Percentiles rank a stretch among this genome's conserved stretches.
phyloP scores from a whole-genome alignment of 495 filamentous ascomycete species.

The Parmelia sp. region DNA sequence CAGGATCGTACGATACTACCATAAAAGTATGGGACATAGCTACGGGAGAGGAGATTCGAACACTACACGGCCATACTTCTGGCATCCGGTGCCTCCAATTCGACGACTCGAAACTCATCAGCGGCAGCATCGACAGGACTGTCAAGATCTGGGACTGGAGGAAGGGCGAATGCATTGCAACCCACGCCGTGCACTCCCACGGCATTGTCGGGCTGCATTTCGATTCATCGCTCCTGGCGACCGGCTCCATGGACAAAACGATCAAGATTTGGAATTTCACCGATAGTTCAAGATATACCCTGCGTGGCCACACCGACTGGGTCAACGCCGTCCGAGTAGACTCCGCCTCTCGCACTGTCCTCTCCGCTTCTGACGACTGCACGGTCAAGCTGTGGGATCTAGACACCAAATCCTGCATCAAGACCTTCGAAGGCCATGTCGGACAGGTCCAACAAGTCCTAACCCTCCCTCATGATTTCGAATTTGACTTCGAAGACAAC shows the following conservation, averaged over 20 bases:
- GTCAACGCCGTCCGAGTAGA: constrained; percentile 90
- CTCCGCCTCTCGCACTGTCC: constrained; percentile 67
- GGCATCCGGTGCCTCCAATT: constrained; percentile 89
- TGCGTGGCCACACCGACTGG: constrained; percentile 86
- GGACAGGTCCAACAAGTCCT: constrained; percentile 91
- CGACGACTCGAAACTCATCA: constrained; percentile 84
- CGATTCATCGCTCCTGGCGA: constrained; percentile 71
- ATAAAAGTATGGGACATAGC: constrained; percentile 96
- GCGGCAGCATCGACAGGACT: constrained; percentile 70
- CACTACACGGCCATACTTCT: constrained; percentile 69
- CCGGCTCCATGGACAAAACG: constrained; percentile 80
- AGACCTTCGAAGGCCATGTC: constrained; percentile 85
- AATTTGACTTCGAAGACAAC: constrained; percentile 77
- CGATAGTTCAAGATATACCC: constrained; percentile 65
- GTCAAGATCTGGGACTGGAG: constrained; percentile 96
- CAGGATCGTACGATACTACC: constrained; percentile 89
- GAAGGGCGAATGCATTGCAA: constrained; percentile 81
- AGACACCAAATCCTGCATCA: constrained; percentile 69
- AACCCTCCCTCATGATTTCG: constrained; percentile 74
- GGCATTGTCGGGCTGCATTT: constrained; percentile 86
- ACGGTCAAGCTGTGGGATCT: constrained; percentile 92
- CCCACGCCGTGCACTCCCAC: constrained; percentile 65
- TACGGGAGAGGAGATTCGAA: constrained; percentile 76
- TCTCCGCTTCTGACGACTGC: constrained; percentile 91
- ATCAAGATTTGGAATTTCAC: constrained; percentile 93